Evolutionary conservation across 768 basidiomycete genomes (phyloP), one percentile per base, ranked within the genome.

Genomic region (Mycena albidolilacea): DNA sequence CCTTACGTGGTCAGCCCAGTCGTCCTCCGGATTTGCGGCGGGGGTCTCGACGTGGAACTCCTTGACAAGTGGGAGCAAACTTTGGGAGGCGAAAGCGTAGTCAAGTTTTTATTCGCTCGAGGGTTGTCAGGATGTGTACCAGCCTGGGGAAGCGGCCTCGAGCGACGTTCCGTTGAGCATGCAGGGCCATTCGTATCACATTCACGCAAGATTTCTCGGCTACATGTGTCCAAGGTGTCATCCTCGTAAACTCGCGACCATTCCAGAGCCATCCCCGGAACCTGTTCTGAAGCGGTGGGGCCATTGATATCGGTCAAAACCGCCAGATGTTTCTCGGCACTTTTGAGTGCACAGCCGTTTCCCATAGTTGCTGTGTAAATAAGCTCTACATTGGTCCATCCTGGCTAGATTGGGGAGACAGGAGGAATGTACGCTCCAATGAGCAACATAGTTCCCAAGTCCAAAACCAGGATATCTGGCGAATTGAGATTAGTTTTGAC

Each of bases 1-100:
- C 30, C 4, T 30, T 30, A 30, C 3, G 30, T 67, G 67, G 17
- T 60, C 57, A 1, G 67, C 58, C 67, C 67, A 68, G 37, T 68
- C 67, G 7, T 68, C 59, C 14, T 46, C n/a, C 8, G 67, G 67
- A 7, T 61, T n/a, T 5, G 55, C 41, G 1, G 55, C 38, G 5
- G 58, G 67, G 17, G 3, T 11, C 21, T 59, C 58, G 7, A 68
- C 46, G 19, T 68, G 67, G 19, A 68, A 48, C 7, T 50, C 14
- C 14, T 61, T 68, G 6, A 68, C 37, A 35, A 60, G 23, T 19
- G 58, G 67, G 5, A 68, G 9, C 30, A 68, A 23, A 5, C 43
- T 23, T 17, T 62, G 12, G 5, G 61, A 62, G 23, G 44, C 44
- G 2, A 62, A 46, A 10, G 21, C 61, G 15, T 62, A 62, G 23